A percentile compares a stretch with the other conserved stretches of the same genome.
Conservation (phyloP, 73 alveolate genomes). For the Symbiodinium natans region DNA sequence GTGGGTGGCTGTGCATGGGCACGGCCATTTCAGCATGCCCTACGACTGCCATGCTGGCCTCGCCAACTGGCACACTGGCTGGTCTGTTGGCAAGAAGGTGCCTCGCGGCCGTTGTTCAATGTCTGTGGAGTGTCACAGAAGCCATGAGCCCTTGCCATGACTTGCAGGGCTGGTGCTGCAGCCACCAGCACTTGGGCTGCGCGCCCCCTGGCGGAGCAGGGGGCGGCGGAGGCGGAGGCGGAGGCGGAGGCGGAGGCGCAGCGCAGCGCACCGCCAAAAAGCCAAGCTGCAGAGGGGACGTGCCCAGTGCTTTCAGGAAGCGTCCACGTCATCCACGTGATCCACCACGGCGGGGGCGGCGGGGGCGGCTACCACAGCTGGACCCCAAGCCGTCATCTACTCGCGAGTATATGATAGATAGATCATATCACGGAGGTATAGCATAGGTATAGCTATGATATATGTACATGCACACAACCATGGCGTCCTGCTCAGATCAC, state of each 20-base stretch:
- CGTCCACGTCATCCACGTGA: neutral
- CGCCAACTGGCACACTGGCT: neutral
- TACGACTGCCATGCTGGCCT: conserved; percentile 34
- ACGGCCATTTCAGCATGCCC: conserved; percentile 32
- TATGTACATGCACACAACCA: no score
- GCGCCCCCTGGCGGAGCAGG: no score
- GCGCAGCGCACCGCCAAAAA: conserved; percentile 17
- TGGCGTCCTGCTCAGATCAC: neutral
- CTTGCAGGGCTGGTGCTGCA: conserved; percentile 58
- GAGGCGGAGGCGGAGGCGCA: conserved; percentile 7
- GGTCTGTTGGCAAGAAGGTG: conserved; percentile 48
- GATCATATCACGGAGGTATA: neutral
- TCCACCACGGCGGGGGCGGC: neutral
- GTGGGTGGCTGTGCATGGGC: conserved; percentile 66
- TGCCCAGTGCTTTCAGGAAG: neutral
- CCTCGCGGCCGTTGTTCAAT: no score
- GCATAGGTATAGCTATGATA: no score
- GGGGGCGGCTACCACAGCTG: neutral
- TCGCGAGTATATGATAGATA: no score
- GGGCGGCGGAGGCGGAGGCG: conserved; percentile 37
- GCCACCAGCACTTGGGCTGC: conserved; percentile 54
- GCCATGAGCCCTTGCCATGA: no score
- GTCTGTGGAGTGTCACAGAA: no score
- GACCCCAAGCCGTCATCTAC: no score
- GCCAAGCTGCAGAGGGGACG: conserved; percentile 42